Evolutionary conservation across 2,329 filamentous ascomycete species (phyloP).

Genomic region (Dactylellina cionopaga): DNA sequence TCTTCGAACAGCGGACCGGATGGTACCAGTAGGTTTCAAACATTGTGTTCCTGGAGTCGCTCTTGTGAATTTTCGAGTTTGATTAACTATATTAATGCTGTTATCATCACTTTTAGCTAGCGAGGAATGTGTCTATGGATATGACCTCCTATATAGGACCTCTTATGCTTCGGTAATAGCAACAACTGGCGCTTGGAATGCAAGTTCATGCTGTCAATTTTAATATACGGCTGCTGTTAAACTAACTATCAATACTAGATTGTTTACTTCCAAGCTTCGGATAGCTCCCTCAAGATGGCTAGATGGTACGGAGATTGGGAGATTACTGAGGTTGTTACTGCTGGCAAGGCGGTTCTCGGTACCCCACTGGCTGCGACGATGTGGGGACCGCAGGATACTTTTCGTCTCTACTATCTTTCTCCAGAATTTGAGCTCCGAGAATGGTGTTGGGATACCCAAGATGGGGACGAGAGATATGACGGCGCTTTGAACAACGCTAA

Average conservation of each 20-base stretch:
- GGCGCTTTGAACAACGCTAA: conserved; percentile 12
- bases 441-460: conserved; percentile 27
- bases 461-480: conserved; percentile 25
- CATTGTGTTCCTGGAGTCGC: too few relatives aligned
- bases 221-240: background rate
- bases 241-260: background rate
- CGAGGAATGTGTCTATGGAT: conserved; percentile 13
- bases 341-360: conserved; percentile 7
- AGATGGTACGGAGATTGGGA: conserved; percentile 29
- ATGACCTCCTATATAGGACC: conserved; percentile 19
- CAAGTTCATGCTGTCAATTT: background rate
- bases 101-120: background rate
- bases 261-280: conserved; percentile 31
- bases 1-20: background rate
- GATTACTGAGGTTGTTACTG: conserved; percentile 12
- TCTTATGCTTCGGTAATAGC: conserved; percentile 14
- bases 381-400: conserved; percentile 28
- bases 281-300: conserved; percentile 33
- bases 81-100: background rate
- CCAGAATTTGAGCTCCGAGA: conserved; percentile 27
- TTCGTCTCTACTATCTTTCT: conserved; percentile 32
- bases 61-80: background rate
- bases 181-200: conserved; percentile 33
- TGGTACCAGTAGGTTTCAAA: conserved; percentile 30
- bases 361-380: conserved; percentile 10